These are phyloP conservation scores for Colletotrichum falcatum DNA, from an alignment of 2,329 filamentous ascomycete species.

Conservation along the genomic window DNA sequence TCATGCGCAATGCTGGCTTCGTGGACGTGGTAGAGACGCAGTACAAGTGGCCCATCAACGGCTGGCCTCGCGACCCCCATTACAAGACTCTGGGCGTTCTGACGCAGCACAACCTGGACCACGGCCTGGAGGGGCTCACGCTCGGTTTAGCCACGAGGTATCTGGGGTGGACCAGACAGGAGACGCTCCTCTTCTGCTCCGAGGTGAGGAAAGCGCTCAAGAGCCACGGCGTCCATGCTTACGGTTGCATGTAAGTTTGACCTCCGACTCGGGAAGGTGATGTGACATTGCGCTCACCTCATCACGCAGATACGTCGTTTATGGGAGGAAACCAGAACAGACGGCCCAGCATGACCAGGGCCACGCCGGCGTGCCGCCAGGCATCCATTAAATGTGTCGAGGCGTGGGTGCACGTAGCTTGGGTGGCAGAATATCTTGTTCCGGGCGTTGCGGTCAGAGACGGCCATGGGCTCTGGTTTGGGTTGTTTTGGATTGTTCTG, in stretches of 20 bases:
- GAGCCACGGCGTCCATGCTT: slow-evolving; percentile 46
- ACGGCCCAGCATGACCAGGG: background rate
- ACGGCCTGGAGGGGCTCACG: slow-evolving; percentile 51
- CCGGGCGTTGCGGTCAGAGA: background rate
- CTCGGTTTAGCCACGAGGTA: slow-evolving; percentile 53
- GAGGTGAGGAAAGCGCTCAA: slow-evolving; percentile 44
- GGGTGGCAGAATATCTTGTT: background rate
- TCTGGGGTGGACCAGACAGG: slow-evolving; percentile 51
- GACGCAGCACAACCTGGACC: slow-evolving; percentile 47
- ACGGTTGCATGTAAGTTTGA: slow-evolving; percentile 40
- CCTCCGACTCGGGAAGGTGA: background rate
- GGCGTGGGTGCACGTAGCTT: background rate
- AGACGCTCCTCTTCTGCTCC: slow-evolving; percentile 46
- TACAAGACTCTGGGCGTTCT: slow-evolving; percentile 52
- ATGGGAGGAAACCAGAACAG: slow-evolving; percentile 33
- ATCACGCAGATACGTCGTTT: slow-evolving; percentile 30
- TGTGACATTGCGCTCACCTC: background rate
- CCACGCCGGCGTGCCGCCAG: background rate
- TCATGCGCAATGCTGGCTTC: slow-evolving; percentile 50
- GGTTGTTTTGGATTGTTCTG: no score
- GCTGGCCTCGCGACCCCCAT: slow-evolving; percentile 51
- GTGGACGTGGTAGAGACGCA: slow-evolving; percentile 48
- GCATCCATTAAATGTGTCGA: background rate
- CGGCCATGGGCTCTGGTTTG: background rate
- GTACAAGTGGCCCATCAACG: slow-evolving; percentile 52